These are phyloP conservation scores for Primulina huaijiensis DNA, from an alignment of 257 asterid species.

Conservation along the genomic window DNA sequence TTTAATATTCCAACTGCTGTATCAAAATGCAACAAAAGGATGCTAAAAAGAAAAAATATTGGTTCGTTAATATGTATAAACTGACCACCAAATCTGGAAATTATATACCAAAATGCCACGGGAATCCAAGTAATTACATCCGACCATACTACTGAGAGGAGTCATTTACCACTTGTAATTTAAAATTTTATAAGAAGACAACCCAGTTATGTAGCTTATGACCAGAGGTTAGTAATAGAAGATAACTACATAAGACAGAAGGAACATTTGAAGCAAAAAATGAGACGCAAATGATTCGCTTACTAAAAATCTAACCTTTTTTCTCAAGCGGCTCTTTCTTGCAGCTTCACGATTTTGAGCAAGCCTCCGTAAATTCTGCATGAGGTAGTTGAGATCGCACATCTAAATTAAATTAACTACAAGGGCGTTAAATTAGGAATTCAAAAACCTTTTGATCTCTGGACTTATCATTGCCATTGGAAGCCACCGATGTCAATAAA, in stretches of 20 bases:
- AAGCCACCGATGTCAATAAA: slow-evolving; percentile 46
- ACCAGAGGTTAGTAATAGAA: neutral
- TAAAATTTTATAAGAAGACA: neutral
- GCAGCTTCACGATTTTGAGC: slow-evolving; percentile 99
- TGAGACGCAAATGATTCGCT: slow-evolving; percentile 5
- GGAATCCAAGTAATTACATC: neutral
- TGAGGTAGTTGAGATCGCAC: slow-evolving; percentile 25
- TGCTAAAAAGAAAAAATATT: neutral
- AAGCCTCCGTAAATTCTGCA: slow-evolving; percentile 79
- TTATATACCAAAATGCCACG: neutral
- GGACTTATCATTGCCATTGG: slow-evolving; percentile 94
- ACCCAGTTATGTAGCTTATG: neutral
- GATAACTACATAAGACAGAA: neutral
- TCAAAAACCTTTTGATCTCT: slow-evolving; percentile 87
- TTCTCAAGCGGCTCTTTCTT: slow-evolving; percentile 88
- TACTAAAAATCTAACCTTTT: slow-evolving; percentile 46
- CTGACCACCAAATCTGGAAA: neutral
- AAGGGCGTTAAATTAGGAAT: slow-evolving; percentile 8
- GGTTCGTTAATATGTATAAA: neutral
- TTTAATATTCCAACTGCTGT: neutral
- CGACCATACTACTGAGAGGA: neutral
- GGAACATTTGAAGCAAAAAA: slow-evolving; percentile 14
- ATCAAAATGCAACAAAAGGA: neutral
- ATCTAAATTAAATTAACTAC: slow-evolving; percentile 6
- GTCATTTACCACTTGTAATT: neutral